Conservation (phyloP, 805 yeast genomes). For the Saturnispora bothae region DNA sequence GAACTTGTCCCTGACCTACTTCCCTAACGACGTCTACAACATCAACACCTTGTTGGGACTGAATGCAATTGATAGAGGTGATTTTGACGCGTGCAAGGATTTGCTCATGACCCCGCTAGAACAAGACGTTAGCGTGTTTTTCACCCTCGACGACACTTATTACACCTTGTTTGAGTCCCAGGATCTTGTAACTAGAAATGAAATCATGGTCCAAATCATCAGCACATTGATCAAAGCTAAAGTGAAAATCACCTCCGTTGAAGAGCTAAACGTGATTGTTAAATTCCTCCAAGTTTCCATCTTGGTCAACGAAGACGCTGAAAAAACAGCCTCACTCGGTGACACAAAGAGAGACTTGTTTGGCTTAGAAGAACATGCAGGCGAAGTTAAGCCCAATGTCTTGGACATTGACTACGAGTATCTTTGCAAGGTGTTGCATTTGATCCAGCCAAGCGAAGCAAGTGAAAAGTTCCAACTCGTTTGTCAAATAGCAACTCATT, state of each 20-base stretch:
- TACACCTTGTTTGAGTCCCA: constrained; percentile 45
- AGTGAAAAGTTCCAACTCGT: constrained; percentile 34
- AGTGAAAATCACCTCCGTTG: constrained; percentile 29
- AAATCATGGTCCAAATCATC: constrained; percentile 51
- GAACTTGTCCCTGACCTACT: constrained; percentile 49
- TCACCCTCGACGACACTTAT: constrained; percentile 35
- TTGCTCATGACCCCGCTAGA: constrained; percentile 41
- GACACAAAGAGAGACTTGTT: constrained; percentile 16
- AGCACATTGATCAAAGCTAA: constrained; percentile 39
- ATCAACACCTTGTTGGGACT: constrained; percentile 41
- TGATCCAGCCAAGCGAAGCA: constrained; percentile 43
- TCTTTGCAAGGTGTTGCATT: constrained; percentile 60
- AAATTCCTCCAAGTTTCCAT: constrained; percentile 42
- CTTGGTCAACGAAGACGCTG: constrained; percentile 26
- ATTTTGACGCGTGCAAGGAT: constrained; percentile 21
- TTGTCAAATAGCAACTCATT: constrained; percentile 34
- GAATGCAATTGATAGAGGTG: not conserved
- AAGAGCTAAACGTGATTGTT: constrained; percentile 50
- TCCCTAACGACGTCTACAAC: constrained; percentile 49
- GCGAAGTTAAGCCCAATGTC: constrained; percentile 20
- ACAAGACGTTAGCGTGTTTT: constrained; percentile 26
- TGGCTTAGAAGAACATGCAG: constrained; percentile 18
- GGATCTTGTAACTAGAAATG: constrained; percentile 39
- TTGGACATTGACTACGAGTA: constrained; percentile 43
- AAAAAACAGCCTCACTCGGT: constrained; percentile 12